A percentile compares a stretch with the other conserved stretches of the same genome.
These are phyloP conservation scores for Cladosporium sp. DNA, from an alignment of 2,329 filamentous ascomycete species.

Conservation along the genomic window DNA sequence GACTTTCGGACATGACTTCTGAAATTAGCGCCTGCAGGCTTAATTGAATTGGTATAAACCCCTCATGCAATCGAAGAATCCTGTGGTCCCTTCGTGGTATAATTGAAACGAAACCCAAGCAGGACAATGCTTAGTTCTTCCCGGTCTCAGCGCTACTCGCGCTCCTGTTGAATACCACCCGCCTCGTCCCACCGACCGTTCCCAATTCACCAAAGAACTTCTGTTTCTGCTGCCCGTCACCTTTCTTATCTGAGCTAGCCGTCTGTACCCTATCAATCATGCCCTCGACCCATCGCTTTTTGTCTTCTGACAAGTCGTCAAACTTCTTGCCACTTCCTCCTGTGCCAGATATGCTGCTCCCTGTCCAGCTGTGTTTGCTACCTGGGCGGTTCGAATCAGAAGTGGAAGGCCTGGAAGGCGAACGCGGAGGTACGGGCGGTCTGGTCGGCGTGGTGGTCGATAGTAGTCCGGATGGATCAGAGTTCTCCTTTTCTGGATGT, in stretches of 20 bases:
- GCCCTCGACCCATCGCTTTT: constrained; percentile 78
- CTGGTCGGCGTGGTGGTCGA: background rate
- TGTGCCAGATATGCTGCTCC: background rate
- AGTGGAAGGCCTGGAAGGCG: constrained; percentile 15
- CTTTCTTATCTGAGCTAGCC: constrained; percentile 50
- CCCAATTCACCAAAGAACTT: constrained; percentile 64
- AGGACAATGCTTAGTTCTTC: background rate
- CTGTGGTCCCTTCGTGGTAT: too few relatives aligned
- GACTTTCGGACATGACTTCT: too few relatives aligned
- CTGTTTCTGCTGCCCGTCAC: constrained; percentile 23
- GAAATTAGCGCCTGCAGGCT: background rate
- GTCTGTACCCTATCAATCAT: constrained; percentile 75
- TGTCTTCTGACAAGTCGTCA: constrained; percentile 57
- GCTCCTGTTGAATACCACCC: constrained; percentile 56
- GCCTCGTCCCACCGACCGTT: constrained; percentile 68
- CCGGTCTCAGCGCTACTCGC: background rate
- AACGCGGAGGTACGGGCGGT: background rate
- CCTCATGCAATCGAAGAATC: background rate
- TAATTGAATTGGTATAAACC: background rate
- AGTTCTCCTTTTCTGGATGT: background rate
- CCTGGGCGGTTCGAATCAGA: constrained; percentile 17
- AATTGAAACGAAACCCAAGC: too few relatives aligned
- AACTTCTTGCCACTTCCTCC: constrained; percentile 28
- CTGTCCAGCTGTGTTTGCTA: constrained; percentile 22
- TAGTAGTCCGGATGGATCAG: background rate